Evolutionary conservation across 768 basidiomycete genomes (phyloP).

Genomic region (Amanita jacksonii): DNA sequence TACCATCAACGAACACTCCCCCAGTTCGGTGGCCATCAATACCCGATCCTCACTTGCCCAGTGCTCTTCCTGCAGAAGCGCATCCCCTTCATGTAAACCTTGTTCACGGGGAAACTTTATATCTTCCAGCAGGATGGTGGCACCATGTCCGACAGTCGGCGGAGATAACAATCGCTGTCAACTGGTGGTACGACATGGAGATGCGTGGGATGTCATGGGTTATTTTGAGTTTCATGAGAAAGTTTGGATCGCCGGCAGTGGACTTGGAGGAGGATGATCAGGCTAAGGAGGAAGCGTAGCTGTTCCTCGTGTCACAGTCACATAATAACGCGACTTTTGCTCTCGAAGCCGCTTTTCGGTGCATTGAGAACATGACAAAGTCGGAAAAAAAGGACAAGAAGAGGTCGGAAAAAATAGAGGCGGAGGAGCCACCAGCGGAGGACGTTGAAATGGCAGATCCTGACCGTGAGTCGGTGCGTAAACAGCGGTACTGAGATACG

Average conservation of each 20-base stretch:
- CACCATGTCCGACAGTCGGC: slow-evolving; percentile 75
- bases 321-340: slow-evolving; percentile 4
- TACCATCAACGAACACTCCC: slow-evolving; percentile 23
- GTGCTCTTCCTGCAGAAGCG: slow-evolving; percentile 38
- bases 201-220: slow-evolving; percentile 65
- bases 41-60: slow-evolving; percentile 41
- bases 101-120: slow-evolving; percentile 67
- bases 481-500: slow-evolving; percentile 2
- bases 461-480: slow-evolving; percentile 23
- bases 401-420: slow-evolving; percentile 31
- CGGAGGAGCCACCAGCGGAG: slow-evolving; percentile 28
- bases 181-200: slow-evolving; percentile 89
- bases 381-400: slow-evolving; percentile 71
- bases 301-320: slow-evolving; percentile 9
- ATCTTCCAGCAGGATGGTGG: slow-evolving; percentile 93
- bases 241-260: neutral
- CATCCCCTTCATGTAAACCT: slow-evolving; percentile 62
- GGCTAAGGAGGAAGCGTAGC: neutral
- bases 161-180: slow-evolving; percentile 57
- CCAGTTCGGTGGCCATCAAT: slow-evolving; percentile 81
- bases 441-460: slow-evolving; percentile 45
- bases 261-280: neutral
- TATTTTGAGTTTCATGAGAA: slow-evolving; percentile 45
- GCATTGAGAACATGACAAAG: slow-evolving; percentile 63
- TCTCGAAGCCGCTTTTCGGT: neutral